Base-by-base conservation (phyloP, 108 stramenopile species). In the Discostella stelligeroides region DNA sequence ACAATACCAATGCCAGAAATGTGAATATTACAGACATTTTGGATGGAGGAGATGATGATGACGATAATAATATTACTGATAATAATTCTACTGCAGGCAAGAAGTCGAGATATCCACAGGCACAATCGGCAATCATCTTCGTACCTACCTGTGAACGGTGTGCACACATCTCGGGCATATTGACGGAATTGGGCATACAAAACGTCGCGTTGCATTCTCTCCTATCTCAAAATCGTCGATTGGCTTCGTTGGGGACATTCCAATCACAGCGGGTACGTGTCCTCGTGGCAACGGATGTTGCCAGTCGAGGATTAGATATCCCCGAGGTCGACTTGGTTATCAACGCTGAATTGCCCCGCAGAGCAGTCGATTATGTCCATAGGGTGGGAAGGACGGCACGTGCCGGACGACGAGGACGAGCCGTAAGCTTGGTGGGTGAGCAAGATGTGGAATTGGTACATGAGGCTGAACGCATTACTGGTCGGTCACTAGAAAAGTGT, bases 251-350 rank as follows among this genome's bases (percentile, higher is more conserved):
- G 39, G 96, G 84, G 2, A 96, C 88, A 42, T 97, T 97, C 76
- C 91, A 95, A 75, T 87, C 90, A 0, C 91, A 94, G 62, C 84
- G 84, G 34, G 91, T 89, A 24, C 88, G 94, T 20, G 86, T 99
- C 7, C 75, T 99, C 60, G 92, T 99, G 7, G 99, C 99, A 11
- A 99, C 99, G 7, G 99, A 99, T 64, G 97, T 99, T 24, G 99
- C 99, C 4, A 81, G 83, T 21, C 80, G 99, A 8, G 99, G 99
- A 8, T 72, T 99, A 24, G 99, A 99, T 75, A 95, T 99, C 27
- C 99, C 99, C 1, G 77, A 87, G 49, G 98, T 99, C 0, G 98
- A 98, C 68, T 73, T 97, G 39, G 99, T 99, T 17, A 47, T 99
- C 41, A 98, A 99, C 72, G 85, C 91, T 27, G 99, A 99, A 69